phyloP scores from a whole-genome alignment of 352 stramenopile species.

The Achlya hypogyna region DNA sequence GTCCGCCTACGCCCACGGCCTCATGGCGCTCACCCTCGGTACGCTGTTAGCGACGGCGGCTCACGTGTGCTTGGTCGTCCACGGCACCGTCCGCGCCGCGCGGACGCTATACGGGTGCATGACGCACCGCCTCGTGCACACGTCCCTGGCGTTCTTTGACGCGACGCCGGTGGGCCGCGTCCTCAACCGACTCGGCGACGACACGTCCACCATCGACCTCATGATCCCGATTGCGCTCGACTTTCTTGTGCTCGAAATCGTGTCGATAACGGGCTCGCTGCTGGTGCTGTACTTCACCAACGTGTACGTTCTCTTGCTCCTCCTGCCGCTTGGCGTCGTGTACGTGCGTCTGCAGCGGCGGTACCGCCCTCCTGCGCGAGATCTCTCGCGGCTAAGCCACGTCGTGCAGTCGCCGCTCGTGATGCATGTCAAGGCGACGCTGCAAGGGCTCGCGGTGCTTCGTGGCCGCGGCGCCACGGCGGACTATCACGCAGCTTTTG shows the following conservation, averaged over 20 bases:
- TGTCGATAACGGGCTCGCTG: constrained; percentile 58
- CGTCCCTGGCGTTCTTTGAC: constrained; percentile 62
- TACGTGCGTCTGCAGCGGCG: constrained; percentile 53
- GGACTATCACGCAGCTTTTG: constrained; percentile 36
- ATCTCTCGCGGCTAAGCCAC: constrained; percentile 59
- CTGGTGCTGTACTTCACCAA: constrained; percentile 76
- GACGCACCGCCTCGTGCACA: constrained; percentile 39
- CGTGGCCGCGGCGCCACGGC: constrained; percentile 39
- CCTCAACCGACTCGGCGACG: constrained; percentile 66
- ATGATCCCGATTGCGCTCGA: constrained; percentile 85
- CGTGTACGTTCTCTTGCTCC: constrained; percentile 53
- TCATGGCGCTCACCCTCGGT: constrained; percentile 51
- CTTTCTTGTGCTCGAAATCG: constrained; percentile 75
- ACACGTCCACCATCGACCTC: constrained; percentile 80
- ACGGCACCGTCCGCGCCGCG: constrained; percentile 61
- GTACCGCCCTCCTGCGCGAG: constrained; percentile 65
- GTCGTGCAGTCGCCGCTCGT: constrained; percentile 69
- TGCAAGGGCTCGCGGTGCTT: constrained; percentile 62
- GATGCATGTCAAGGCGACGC: constrained; percentile 57
- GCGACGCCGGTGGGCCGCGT: constrained; percentile 54
- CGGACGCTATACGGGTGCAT: constrained; percentile 48
- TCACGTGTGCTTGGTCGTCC: constrained; percentile 81
- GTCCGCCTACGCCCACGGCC: constrained; percentile 37
- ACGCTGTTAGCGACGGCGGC: constrained; percentile 63
- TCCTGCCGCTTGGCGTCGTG: constrained; percentile 56